Base-by-base conservation (phyloP, 2,329 filamentous ascomycete genomes). In the Neopestalotiopsis sp. region DNA sequence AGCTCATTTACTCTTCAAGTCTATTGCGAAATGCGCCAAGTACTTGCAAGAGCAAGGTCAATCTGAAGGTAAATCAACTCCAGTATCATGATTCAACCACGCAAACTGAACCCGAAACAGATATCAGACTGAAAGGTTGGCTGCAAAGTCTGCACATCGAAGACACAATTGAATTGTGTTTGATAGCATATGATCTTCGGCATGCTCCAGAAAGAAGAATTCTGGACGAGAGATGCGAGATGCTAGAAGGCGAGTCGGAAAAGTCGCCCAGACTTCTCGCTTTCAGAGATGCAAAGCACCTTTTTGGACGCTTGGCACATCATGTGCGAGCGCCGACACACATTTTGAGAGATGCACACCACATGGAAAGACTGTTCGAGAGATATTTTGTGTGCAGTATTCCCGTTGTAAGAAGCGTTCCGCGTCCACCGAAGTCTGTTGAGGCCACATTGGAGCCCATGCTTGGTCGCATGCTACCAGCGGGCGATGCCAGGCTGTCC, bases 271-370 rank as follows among this genome's bases (percentile, higher is more conserved):
- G 24, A 28, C 2, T 28, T 2, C 2, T 28, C 24, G 24, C 24
- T 28, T 28, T 28, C 24, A 28, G 2, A 28, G 2, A 2, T 3
- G 75, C 81, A 5, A 74, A 76, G 4, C 86, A 87, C 71, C 77
- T 78, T 42, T 73, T 88, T 7, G 84, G 85, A 2, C 78, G 85
- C 0, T 72, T 88, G 1, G 81, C 81, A n/a, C 74, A 82, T 28
- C 82, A 82, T 65, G 73, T 83, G 2, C 79, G 83, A 10, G 80
- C 81, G 1, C 74, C 79, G 0, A 76, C 77, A 4, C 70, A 80
- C 9, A 76, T 88, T 0, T 63, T 86, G 1, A 71, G 76, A 6
- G 78, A 81, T 65, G 73, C 76, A 2, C 62, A 61, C 3, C 68
- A 70, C 12, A 45, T 86, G 7, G 69, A 70, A 1, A 66, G 76